These are phyloP conservation scores for Pseudotsuga menziesii DNA, from an alignment of 75 land plant species.

Conservation along the genomic window DNA sequence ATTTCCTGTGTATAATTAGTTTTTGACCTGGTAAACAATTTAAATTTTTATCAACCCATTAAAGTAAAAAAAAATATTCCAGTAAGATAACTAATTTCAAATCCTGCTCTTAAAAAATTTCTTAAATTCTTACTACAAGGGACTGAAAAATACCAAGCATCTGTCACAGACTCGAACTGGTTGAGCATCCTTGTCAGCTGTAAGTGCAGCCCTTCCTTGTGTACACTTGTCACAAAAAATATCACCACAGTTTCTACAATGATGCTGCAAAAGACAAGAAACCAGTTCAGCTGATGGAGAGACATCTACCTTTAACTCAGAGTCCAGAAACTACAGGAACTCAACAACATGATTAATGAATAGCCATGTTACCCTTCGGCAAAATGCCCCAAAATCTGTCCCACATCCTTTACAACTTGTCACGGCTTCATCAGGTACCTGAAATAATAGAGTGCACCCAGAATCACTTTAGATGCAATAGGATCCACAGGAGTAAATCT, in stretches of 20 bases:
- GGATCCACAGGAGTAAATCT: background rate
- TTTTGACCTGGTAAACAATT: background rate
- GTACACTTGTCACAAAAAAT: slow-evolving; percentile 98
- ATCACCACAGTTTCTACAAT: slow-evolving; percentile 98
- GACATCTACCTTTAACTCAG: background rate
- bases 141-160: slow-evolving; percentile 64
- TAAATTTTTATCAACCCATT: background rate
- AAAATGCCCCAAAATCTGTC: slow-evolving; percentile 72
- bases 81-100: too few relatives aligned
- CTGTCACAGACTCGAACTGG: slow-evolving; percentile 94
- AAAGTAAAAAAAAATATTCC: too few relatives aligned
- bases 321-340: background rate
- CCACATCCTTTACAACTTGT: slow-evolving; percentile 81
- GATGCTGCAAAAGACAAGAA: slow-evolving; percentile 58
- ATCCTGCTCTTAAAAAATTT: too few relatives aligned
- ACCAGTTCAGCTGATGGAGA: background rate
- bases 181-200: slow-evolving; percentile 81
- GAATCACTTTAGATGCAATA: background rate
- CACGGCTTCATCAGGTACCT: slow-evolving; percentile 98
- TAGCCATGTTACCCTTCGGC: slow-evolving; percentile 49
- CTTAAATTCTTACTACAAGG: background rate
- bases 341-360: background rate
- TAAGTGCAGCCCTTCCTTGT: slow-evolving; percentile 81
- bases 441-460: background rate
- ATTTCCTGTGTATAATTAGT: background rate